Base-by-base conservation (phyloP, 371 early-diverging fungal species). In the Mucor racemosus region DNA sequence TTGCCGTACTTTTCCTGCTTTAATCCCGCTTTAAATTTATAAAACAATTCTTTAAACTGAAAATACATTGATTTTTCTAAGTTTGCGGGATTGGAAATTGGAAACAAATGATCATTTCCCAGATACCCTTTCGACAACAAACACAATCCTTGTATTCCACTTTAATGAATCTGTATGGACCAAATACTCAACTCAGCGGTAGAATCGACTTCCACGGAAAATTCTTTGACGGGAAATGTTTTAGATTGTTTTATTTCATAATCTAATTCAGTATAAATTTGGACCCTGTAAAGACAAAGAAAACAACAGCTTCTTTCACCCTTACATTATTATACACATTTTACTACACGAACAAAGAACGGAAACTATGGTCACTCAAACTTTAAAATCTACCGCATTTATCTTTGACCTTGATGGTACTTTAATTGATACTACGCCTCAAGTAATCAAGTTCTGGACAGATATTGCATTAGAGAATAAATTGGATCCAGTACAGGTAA, bases 401-500 rank as follows among this genome's bases (percentile, higher is more conserved):
- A 46, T 80, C 8, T 84, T 81, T 67, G 84, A 84, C 57, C 67
- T 84, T 19, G 84, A 84, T 68, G 81, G 81, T 15, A 84, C 84
- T 11, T 42, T 84, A 10, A 79, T 84, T 59, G 84, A 84, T 65
- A 81, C 84, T 1, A 84, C 84, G 0, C 78, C 81, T 11, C 57
- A 72, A 7, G 81, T 84, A 5, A 64, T 76, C n/a, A 62, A 70
- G n/a, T 75, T 74, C 39, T 84, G 84, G 84, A 70, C 72, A 10
- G 42, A 62, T 17, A 67, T 79, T 65, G 84, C 84, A 4, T 39
- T 31, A 1, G 64, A 79, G 46, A 68, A 84, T 33, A 71, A 70
- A n/a, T 46, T 84, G n/a, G 77, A 84, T 39, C 68, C 78, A 35
- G 73, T 72, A 38, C 66, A 82, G 75, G 83, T 82, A 72, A 55